These are phyloP conservation scores for Stagonosporopsis tanaceti DNA, from an alignment of 2,329 filamentous ascomycete genomes.

Conservation along the genomic window DNA sequence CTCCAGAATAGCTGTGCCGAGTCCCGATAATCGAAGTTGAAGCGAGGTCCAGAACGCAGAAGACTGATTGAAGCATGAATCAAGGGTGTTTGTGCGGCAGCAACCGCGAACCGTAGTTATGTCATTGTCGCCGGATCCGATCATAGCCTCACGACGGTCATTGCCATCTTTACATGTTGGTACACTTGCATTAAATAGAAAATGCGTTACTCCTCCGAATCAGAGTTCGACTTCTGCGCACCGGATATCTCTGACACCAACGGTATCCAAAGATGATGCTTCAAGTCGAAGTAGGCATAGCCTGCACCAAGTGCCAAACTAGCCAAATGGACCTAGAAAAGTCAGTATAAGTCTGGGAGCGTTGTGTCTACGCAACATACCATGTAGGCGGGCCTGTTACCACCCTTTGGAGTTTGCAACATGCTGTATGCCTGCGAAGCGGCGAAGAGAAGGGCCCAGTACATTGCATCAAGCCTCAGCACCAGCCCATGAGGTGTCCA, in stretches of 20 bases:
- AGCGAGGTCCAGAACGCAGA: neutral
- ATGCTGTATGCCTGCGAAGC: conserved; percentile 7
- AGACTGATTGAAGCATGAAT: neutral
- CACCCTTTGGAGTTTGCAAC: conserved; percentile 1
- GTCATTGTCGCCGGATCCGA: neutral
- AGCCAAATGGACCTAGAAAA: conserved; percentile 13
- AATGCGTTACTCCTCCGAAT: neutral
- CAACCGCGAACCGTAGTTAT: neutral
- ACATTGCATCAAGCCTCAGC: conserved; percentile 20
- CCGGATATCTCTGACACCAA: conserved; percentile 15
- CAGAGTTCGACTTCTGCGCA: neutral
- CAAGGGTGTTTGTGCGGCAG: neutral
- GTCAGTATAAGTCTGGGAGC: conserved; percentile 4
- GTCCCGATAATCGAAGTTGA: neutral
- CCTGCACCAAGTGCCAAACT: conserved; percentile 19
- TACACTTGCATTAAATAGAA: neutral
- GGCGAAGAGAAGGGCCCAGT: conserved; percentile 16
- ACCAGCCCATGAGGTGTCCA: conserved; percentile 18
- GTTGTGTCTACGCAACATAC: neutral
- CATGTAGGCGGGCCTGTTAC: conserved; percentile 2
- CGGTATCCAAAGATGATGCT: conserved; percentile 26
- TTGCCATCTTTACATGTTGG: neutral
- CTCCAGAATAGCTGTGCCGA: conserved; percentile 4
- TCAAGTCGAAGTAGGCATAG: conserved; percentile 25
- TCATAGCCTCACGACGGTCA: neutral